phyloP scores from a whole-genome alignment of 495 filamentous ascomycete genomes.

The Filosporella fistucella region DNA sequence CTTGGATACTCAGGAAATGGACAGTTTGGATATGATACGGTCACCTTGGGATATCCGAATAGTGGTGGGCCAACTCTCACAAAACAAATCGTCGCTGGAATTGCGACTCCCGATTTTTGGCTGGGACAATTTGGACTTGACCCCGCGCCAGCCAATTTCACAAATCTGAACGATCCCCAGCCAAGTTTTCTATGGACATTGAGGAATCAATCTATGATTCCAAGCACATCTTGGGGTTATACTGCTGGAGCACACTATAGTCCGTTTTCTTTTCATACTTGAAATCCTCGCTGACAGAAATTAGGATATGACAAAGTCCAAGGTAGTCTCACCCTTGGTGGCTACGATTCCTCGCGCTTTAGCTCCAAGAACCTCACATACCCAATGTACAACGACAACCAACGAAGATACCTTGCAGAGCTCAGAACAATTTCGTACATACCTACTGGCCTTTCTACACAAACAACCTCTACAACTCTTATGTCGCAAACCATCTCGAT shows the following conservation, averaged over 20 bases:
- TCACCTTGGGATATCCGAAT: conserved; percentile 38
- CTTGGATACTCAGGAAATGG: conserved; percentile 36
- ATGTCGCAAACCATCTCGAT: conserved; percentile 28
- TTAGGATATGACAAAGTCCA: conserved; percentile 38
- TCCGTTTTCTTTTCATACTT: too few species aligned
- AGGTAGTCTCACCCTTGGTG: conserved; percentile 49
- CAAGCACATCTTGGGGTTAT: conserved; percentile 50
- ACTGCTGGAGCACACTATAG: conserved; percentile 49
- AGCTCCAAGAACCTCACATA: conserved; percentile 42
- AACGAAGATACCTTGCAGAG: background rate
- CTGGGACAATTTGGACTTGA: conserved; percentile 50
- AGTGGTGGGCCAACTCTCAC: conserved; percentile 34
- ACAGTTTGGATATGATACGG: conserved; percentile 44
- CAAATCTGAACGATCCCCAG: conserved; percentile 26
- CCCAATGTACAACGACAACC: conserved; percentile 15
- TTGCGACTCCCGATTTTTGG: conserved; percentile 24
- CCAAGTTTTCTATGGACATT: conserved; percentile 44
- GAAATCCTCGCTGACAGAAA: too few species aligned
- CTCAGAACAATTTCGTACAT: conserved; percentile 8
- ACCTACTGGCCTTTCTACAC: background rate
- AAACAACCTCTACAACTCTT: conserved; percentile 19
- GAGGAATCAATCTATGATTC: conserved; percentile 39
- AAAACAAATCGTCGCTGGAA: conserved; percentile 40
- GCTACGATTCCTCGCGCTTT: conserved; percentile 49
- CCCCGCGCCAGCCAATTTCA: conserved; percentile 43